A percentile compares a stretch with the other conserved stretches of the same genome.
phyloP scores from a whole-genome alignment of 2,329 filamentous ascomycete species.

The Paraphoma sp. region DNA sequence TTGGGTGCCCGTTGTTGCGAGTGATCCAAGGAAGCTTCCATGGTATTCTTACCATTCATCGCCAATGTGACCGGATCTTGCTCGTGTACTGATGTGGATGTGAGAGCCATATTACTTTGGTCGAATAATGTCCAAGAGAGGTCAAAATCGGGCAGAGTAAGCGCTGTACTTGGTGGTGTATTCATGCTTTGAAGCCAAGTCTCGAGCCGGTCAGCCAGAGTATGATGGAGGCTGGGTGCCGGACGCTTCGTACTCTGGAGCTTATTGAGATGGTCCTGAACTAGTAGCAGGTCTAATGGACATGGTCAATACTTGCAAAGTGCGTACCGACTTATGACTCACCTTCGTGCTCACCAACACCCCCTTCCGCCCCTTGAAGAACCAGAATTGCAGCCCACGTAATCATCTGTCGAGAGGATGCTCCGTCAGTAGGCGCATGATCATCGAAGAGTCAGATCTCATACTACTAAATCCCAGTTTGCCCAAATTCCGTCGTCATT shows the following conservation, averaged over 20 bases:
- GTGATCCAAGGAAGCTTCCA: background rate
- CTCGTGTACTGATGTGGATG: constrained; percentile 6
- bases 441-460: too few species aligned
- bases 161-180: constrained; percentile 6
- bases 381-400: constrained; percentile 56
- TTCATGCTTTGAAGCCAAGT: constrained; percentile 13
- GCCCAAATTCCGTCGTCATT: constrained; percentile 54
- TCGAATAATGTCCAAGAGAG: constrained; percentile 17
- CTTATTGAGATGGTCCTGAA: constrained; percentile 15
- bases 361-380: constrained; percentile 51
- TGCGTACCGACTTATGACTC: too few species aligned
- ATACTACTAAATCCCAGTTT: constrained; percentile 54
- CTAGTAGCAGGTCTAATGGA: constrained; percentile 9
- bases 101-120: constrained; percentile 13
- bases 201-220: constrained; percentile 15
- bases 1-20: background rate
- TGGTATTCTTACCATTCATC: background rate
- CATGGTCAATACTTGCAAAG: too few species aligned
- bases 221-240: constrained; percentile 18
- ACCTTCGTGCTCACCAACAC: constrained; percentile 42
- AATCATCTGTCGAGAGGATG: too few species aligned
- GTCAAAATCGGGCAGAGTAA: constrained; percentile 5
- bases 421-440: too few species aligned
- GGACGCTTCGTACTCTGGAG: constrained; percentile 15
- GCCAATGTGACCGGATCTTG: background rate